Evolutionary conservation across 2,329 filamentous ascomycete species (phyloP).

Genomic region (Bisporella sp.): DNA sequence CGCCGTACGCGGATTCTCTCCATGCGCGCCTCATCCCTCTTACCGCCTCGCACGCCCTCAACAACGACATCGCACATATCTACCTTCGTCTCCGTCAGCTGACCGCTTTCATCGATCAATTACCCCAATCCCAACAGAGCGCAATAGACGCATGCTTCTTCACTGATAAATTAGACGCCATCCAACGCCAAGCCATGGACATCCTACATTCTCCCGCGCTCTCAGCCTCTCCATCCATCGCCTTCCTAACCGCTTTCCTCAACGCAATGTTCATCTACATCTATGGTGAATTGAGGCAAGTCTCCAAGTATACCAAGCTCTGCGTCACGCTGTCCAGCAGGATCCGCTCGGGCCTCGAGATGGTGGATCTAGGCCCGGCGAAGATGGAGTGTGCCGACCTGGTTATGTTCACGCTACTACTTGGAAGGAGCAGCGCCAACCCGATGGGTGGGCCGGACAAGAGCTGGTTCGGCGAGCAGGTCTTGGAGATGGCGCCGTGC

Average conservation of each 20-base stretch:
- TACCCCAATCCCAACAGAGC: not conserved
- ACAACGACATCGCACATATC: slow-evolving; percentile 2
- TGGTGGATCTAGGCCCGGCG: not conserved
- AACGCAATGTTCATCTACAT: slow-evolving; percentile 4
- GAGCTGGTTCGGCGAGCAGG: slow-evolving; percentile 1
- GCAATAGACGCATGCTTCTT: slow-evolving; percentile 4
- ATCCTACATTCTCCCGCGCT: slow-evolving; percentile 1
- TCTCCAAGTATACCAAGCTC: slow-evolving; percentile 5
- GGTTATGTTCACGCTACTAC: slow-evolving; percentile 3
- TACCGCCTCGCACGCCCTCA: not conserved
- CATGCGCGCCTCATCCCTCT: slow-evolving; percentile 1
- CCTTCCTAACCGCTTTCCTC: slow-evolving; percentile 6
- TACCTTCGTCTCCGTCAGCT: slow-evolving; percentile 8
- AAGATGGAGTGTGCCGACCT: slow-evolving; percentile 1
- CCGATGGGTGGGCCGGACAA: not conserved
- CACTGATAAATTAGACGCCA: slow-evolving; percentile 4
- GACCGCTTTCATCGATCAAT: not conserved
- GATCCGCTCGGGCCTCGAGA: slow-evolving; percentile 3
- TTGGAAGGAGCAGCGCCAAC: slow-evolving; percentile 1
- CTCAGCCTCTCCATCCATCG: not conserved
- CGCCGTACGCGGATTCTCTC: not conserved
- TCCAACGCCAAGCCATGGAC: slow-evolving; percentile 1
- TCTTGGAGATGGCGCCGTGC: not conserved
- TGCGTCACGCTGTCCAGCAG: slow-evolving; percentile 2
- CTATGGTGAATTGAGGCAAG: slow-evolving; percentile 5